These are phyloP conservation scores for Pichia ethanolica DNA, from an alignment of 805 yeast species.

Conservation along the genomic window DNA sequence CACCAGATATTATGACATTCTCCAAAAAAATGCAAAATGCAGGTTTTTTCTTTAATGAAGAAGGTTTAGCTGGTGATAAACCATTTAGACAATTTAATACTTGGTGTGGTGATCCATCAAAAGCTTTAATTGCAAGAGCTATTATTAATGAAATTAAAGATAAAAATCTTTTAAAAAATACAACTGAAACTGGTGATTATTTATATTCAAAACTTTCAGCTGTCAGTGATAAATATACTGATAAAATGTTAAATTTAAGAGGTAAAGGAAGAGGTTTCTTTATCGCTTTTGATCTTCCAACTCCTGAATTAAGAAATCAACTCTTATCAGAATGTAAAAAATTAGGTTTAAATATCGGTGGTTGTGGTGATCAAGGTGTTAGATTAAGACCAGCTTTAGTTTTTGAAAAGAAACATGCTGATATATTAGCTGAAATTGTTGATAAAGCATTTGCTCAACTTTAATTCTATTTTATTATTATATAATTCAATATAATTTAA, in stretches of 20 bases:
- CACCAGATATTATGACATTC: constrained; percentile 63
- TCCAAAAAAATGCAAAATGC: constrained; percentile 70
- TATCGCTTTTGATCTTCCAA: constrained; percentile 54
- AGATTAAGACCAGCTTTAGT: constrained; percentile 62
- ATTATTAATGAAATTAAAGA: constrained; percentile 48
- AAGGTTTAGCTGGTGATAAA: constrained; percentile 48
- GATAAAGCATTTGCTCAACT: constrained; percentile 24
- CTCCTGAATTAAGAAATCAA: constrained; percentile 37
- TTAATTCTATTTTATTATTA: neutral
- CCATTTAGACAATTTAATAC: constrained; percentile 70
- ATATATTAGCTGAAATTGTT: constrained; percentile 40
- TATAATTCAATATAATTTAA: neutral
- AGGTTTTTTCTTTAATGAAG: constrained; percentile 59
- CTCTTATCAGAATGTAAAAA: constrained; percentile 39
- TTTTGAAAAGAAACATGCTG: constrained; percentile 56
- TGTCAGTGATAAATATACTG: constrained; percentile 30
- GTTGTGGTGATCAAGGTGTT: constrained; percentile 52
- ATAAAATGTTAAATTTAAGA: constrained; percentile 41
- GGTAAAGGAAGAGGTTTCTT: constrained; percentile 60
- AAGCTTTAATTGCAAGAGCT: constrained; percentile 55
- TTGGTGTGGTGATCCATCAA: constrained; percentile 73
- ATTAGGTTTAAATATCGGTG: constrained; percentile 60
- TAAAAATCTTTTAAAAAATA: constrained; percentile 40
- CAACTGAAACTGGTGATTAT: constrained; percentile 48
- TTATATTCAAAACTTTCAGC: constrained; percentile 36